Evolutionary conservation across 2,329 filamentous ascomycete genomes (phyloP), one percentile per base, ranked within the genome.

Genomic region (Aspergillus pseudoglaucus): DNA sequence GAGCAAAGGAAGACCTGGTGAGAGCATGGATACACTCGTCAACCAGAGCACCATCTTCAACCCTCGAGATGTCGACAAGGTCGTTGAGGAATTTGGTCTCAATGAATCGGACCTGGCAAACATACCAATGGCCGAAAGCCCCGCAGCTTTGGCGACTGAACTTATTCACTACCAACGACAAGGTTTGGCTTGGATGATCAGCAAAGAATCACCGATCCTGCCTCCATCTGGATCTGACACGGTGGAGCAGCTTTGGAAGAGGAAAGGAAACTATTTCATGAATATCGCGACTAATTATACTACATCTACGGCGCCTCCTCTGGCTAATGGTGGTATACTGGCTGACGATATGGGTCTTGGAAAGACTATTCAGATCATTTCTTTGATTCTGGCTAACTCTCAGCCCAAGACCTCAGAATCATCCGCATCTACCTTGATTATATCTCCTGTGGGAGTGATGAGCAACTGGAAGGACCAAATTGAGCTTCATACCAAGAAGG

Each of bases 311-410:
- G 67, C 76, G 1, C 88, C 88, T 0, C 66, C 71, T 1, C 75
- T 95, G 18, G 81, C 87, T 6, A 87, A 82, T 44, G 90, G 90
- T 15, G 90, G 90, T 27, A 90, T 95, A 44, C 76, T 95, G 7
- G 88, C 89, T 2, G 90, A 95, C 64, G 90, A 95, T 59, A 95
- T 95, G 90, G 90, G 90, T 3, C 70, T 95, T 4, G 90, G 90
- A 20, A 95, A 95, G 71, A 95, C 90, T 0, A 76, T 95, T 7
- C 87, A 95, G 63, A 79, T 90, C 42, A 91, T 95, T 56, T 87
- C 87, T 46, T 70, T 94, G 32, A 84, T 95, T 47, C 70, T 90
- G 54, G 73, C 79, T 2, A 80, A 83, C 48, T 55, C 66, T 1
- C 52, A 62, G 15, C 67, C 67, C 2, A 64, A 59, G 44, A 73